Conservation (phyloP, 1,284 basidiomycete species). For the Ustilago loliicola region DNA sequence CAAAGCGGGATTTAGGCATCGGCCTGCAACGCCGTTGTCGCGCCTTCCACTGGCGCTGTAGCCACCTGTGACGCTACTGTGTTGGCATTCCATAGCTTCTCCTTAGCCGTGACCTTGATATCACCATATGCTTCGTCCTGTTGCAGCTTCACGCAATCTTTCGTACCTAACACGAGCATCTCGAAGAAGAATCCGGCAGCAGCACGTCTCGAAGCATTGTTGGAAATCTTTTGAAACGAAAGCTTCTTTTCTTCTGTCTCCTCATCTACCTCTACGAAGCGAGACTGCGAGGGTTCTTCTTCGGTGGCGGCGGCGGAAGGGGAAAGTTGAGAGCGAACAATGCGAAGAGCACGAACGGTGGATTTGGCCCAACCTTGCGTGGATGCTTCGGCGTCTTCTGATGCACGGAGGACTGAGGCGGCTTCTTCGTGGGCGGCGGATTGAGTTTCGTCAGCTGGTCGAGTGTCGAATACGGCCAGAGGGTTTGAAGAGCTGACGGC, state of each 20-base stretch:
- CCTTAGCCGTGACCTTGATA: constrained; percentile 85
- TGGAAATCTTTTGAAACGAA: constrained; percentile 80
- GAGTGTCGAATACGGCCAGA: constrained; percentile 84
- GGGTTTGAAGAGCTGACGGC: constrained; percentile 81
- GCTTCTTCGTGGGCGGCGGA: constrained; percentile 67
- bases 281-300: constrained; percentile 33
- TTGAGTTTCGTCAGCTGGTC: constrained; percentile 71
- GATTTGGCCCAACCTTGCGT: constrained; percentile 83
- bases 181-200: constrained; percentile 98
- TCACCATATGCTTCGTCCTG: constrained; percentile 82
- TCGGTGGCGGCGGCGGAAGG: constrained; percentile 66
- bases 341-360: constrained; percentile 87
- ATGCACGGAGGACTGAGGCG: constrained; percentile 71
- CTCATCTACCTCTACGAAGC: constrained; percentile 36
- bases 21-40: constrained; percentile 13
- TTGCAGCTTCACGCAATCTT: constrained; percentile 85
- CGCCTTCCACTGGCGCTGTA: constrained; percentile 10
- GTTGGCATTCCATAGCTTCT: constrained; percentile 75
- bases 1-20: neutral
- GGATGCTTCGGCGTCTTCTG: constrained; percentile 72
- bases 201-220: constrained; percentile 88
- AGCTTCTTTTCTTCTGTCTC: constrained; percentile 73
- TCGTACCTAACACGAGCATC: constrained; percentile 90
- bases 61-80: constrained; percentile 7
- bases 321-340: constrained; percentile 81